phyloP scores from a whole-genome alignment of 2,329 filamentous ascomycete species.

The Cercospora sp. region DNA sequence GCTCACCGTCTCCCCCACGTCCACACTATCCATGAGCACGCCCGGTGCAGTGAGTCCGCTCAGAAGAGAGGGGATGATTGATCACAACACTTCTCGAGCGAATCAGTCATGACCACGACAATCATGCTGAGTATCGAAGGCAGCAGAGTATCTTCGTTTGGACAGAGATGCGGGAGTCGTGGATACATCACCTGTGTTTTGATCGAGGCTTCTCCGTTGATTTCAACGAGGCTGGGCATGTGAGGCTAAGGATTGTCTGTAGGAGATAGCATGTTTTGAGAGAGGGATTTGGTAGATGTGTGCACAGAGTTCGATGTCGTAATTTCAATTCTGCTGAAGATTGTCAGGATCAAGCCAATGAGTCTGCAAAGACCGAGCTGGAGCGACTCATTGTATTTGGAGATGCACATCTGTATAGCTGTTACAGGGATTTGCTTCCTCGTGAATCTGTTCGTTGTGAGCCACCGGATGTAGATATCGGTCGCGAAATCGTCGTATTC shows the following conservation, averaged over 20 bases:
- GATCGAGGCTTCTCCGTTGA: neutral
- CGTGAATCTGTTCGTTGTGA: neutral
- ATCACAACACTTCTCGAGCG: neutral
- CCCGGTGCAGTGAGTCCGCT: no score
- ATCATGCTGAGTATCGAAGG: neutral
- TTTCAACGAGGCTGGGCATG: no score
- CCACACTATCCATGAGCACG: neutral
- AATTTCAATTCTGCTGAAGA: no score
- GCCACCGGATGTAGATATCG: neutral
- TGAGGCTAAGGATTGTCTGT: no score
- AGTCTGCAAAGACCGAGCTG: neutral
- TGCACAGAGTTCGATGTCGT: no score
- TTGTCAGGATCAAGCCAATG: no score
- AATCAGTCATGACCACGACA: neutral
- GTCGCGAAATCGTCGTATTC: neutral
- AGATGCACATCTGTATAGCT: neutral
- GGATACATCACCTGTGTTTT: neutral
- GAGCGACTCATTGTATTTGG: neutral
- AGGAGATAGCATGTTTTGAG: neutral
- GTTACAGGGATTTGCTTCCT: accelerated
- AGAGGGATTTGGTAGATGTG: neutral
- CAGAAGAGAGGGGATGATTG: neutral
- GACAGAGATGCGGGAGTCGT: neutral
- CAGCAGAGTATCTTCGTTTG: neutral
- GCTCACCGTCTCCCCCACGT: neutral